Conservation (phyloP, 2,329 filamentous ascomycete species). For the Elsinoe australis region DNA sequence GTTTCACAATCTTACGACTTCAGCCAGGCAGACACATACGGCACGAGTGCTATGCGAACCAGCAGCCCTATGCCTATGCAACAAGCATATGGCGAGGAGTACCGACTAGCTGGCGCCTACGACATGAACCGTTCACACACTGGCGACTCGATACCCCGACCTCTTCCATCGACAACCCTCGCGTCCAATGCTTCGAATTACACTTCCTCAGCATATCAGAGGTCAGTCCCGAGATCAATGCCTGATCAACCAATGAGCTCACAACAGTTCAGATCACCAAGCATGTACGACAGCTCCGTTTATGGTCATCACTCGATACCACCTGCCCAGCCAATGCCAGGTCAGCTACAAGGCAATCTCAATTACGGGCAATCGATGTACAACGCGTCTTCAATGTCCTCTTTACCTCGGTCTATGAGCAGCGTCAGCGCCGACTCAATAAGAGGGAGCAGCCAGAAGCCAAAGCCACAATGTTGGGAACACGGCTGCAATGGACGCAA, state of each 20-base stretch:
- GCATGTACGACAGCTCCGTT: conserved; percentile 26
- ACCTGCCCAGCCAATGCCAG: not conserved
- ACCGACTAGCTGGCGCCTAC: conserved; percentile 7
- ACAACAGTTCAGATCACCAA: conserved; percentile 25
- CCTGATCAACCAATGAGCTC: not conserved
- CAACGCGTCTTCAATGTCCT: conserved; percentile 10
- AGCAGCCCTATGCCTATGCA: conserved; percentile 16
- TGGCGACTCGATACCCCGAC: not conserved
- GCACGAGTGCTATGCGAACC: conserved; percentile 10
- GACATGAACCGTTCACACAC: conserved; percentile 1
- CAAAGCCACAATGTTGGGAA: conserved; percentile 96
- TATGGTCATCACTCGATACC: conserved; percentile 25
- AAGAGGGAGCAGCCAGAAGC: conserved; percentile 37
- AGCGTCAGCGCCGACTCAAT: conserved; percentile 24
- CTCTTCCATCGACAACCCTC: conserved; percentile 4
- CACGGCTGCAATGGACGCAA: conserved; percentile 93
- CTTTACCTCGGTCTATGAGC: conserved; percentile 17
- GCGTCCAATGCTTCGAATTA: conserved; percentile 13
- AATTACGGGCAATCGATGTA: conserved; percentile 10
- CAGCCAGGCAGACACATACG: conserved; percentile 8
- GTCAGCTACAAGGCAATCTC: conserved; percentile 6
- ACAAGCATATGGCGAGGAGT: conserved; percentile 13
- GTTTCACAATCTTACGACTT: conserved; percentile 13
- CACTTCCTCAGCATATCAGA: conserved; percentile 11
- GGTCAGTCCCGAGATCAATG: not conserved